Evolutionary conservation across 371 early-diverging fungal genomes (phyloP).

Genomic region (Syncephalastrum racemosum): DNA sequence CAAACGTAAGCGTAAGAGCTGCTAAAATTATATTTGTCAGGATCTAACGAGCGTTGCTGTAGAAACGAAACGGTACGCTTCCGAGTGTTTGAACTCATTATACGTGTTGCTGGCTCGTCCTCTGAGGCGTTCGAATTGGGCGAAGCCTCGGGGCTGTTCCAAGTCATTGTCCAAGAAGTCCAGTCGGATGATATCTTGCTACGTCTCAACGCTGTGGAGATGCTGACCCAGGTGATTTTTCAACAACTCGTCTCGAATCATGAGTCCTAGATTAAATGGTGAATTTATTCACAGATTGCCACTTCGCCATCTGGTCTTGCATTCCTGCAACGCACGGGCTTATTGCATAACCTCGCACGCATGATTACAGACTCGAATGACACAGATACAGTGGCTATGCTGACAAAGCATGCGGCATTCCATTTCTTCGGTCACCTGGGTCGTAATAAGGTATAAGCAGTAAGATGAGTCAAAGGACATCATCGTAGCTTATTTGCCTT

Average conservation of each 20-base stretch:
- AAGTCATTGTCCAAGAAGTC: slow-evolving; percentile 27
- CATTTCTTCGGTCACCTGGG: slow-evolving; percentile 48
- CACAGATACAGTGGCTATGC: slow-evolving; percentile 25
- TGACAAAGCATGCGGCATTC: slow-evolving; percentile 41
- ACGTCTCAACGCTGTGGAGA: slow-evolving; percentile 50
- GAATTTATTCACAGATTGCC: slow-evolving; percentile 24
- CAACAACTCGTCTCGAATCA: background rate
- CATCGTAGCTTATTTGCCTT: background rate
- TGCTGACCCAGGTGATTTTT: slow-evolving; percentile 39
- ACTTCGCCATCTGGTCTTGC: slow-evolving; percentile 24
- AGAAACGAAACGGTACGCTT: slow-evolving; percentile 48
- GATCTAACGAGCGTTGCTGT: background rate
- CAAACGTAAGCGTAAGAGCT: slow-evolving; percentile 22
- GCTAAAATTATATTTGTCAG: background rate
- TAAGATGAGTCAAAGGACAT: background rate
- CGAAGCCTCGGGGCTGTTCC: slow-evolving; percentile 35
- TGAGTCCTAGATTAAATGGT: background rate
- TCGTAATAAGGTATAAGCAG: slow-evolving; percentile 19
- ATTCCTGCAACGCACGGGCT: slow-evolving; percentile 36
- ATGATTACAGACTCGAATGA: slow-evolving; percentile 28
- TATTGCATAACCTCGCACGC: slow-evolving; percentile 28
- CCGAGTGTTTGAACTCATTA: slow-evolving; percentile 49
- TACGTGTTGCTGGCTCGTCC: slow-evolving; percentile 40
- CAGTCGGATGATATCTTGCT: slow-evolving; percentile 44
- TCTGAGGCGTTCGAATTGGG: slow-evolving; percentile 37